Base-by-base conservation (phyloP, 2,329 filamentous ascomycete genomes). In the Fusarium heterosporum region DNA sequence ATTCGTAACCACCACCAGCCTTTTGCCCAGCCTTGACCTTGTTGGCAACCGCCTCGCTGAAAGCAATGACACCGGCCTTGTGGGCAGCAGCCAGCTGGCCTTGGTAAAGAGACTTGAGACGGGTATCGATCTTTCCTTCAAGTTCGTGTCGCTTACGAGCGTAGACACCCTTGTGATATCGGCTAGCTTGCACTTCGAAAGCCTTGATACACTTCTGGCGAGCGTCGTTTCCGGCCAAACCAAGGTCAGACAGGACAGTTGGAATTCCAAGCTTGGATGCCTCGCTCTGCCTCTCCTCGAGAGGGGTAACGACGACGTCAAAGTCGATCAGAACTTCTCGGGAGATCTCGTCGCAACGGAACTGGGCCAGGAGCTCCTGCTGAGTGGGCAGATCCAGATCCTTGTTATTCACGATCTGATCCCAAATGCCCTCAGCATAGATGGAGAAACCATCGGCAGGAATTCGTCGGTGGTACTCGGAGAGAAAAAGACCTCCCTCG, bases 331-430 rank as follows among this genome's bases (percentile, higher is more conserved):
- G 84, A 13, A 97, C 96, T 76, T 97, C 95, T 66, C 94, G 87
- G 38, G 93, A 88, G 59, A 99, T 99, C 80, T 99, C 96, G 77
- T 99, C 96, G 78, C 96, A 99, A 69, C 96, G 89, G 82, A 98
- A 99, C 78, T 99, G 96, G 12, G 96, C 96, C 52, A 99, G 85
- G 43, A 99, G 85, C 78, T 99, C 96, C 80, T 99, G 96, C 77
- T 99, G 96, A 0, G 96, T 98, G 5, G 96, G 96, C 60, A 99
- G 80, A 79, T 99, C 96, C 54, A 99, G 84, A 75, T 99, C 96
- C 80, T 99, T 99, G 85, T 99, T 99, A 83, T 95, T 92, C 72
- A 97, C 94, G 75, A 99, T 99, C 80, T 98, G 95, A 74, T 98
- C 94, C 96, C 96, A 99, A 42, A 99, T 89, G 39, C 94, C 93